Conservation (phyloP, 2,329 filamentous ascomycete species). For the Aspergillus puulaauensis region DNA sequence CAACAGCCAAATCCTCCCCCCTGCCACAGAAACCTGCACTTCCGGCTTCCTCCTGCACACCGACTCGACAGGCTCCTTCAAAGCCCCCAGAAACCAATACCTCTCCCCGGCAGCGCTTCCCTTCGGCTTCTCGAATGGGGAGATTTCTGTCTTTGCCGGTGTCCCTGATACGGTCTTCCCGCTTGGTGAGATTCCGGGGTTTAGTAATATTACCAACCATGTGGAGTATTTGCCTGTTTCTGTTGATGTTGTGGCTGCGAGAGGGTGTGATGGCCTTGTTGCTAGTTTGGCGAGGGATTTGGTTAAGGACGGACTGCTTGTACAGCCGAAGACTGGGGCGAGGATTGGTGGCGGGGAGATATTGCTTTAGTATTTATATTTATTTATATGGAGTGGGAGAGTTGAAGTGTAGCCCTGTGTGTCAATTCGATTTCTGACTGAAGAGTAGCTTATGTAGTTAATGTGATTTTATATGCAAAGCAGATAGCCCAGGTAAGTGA, state of each 20-base stretch:
- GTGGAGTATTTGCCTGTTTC: constrained; percentile 57
- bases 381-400: too few species aligned
- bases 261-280: constrained; percentile 61
- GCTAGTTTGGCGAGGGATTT: constrained; percentile 55
- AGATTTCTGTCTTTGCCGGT: constrained; percentile 33
- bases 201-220: constrained; percentile 37
- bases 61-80: constrained; percentile 39
- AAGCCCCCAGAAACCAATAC: constrained; percentile 47
- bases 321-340: background rate
- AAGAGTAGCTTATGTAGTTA: too few species aligned
- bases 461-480: too few species aligned
- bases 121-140: constrained; percentile 44
- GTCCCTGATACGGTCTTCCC: constrained; percentile 34
- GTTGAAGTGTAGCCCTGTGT: too few species aligned
- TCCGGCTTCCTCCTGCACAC: constrained; percentile 48
- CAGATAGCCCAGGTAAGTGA: too few species aligned
- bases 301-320: constrained; percentile 46
- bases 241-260: constrained; percentile 57
- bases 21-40: background rate
- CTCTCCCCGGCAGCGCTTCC: constrained; percentile 33
- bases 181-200: background rate
- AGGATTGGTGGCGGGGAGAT: too few species aligned
- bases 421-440: too few species aligned
- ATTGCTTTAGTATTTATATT: too few species aligned
- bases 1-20: constrained; percentile 21